These are phyloP conservation scores for Vachellia pachyceras DNA, from an alignment of 306 rosid genomes.

Conservation along the genomic window DNA sequence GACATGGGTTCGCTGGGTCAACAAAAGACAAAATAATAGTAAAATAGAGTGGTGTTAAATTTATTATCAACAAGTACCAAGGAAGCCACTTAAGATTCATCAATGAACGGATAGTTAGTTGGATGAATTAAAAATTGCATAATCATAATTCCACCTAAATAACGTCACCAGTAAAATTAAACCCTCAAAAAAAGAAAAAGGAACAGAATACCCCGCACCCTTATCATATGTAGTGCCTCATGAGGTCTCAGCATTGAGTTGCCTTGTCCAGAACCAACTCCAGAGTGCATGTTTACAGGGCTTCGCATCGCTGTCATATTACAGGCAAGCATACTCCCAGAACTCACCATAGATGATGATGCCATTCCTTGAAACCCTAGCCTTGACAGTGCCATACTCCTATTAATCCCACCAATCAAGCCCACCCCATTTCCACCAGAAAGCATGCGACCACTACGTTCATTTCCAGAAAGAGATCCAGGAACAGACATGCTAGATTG, in stretches of 20 bases:
- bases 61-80: constrained; percentile 4
- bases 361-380: constrained; percentile 78
- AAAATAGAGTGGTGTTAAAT: constrained; percentile 1
- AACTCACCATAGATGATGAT: constrained; percentile 64
- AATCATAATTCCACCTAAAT: constrained; percentile 3
- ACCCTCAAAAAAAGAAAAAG: neutral
- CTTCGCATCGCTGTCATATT: constrained; percentile 64
- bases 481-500: constrained; percentile 63
- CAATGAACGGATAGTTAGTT: neutral
- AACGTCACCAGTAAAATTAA: constrained; percentile 15
- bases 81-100: neutral
- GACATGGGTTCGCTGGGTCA: constrained; percentile 4
- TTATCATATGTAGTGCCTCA: constrained; percentile 65
- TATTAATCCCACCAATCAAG: constrained; percentile 65
- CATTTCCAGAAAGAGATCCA: constrained; percentile 65
- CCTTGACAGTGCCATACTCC: constrained; percentile 65
- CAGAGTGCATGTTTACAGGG: constrained; percentile 65
- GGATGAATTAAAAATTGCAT: neutral
- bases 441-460: constrained; percentile 68
- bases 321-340: constrained; percentile 73
- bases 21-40: neutral
- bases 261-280: constrained; percentile 71
- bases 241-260: constrained; percentile 72
- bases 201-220: constrained; percentile 59
- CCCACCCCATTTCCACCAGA: constrained; percentile 76